A percentile compares a stretch with the other conserved stretches of the same genome.
phyloP scores from a whole-genome alignment of 2,329 filamentous ascomycete species.

The Penicillium capsulatum region DNA sequence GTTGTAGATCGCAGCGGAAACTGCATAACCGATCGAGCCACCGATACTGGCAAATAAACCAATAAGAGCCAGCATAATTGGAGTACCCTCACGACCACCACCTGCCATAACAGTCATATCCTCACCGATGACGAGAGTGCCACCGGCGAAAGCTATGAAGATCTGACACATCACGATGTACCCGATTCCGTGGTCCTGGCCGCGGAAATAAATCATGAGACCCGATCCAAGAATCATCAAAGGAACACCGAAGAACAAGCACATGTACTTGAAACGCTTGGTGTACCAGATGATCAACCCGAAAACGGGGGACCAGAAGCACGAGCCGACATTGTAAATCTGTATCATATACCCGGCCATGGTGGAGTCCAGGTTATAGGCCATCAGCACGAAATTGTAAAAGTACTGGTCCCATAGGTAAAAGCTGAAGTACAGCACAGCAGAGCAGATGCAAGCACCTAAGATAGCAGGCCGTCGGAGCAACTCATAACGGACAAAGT shows the following conservation, averaged over 20 bases:
- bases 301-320: conserved; percentile 18
- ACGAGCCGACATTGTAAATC: conserved; percentile 22
- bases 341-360: conserved; percentile 23
- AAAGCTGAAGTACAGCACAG: conserved; percentile 20
- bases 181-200: conserved; percentile 13
- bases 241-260: conserved; percentile 17
- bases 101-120: conserved; percentile 22
- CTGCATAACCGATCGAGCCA: conserved; percentile 19
- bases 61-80: conserved; percentile 21
- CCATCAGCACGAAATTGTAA: conserved; percentile 22
- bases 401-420: conserved; percentile 25
- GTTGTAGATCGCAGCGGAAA: conserved; percentile 24
- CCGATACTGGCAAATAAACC: conserved; percentile 23
- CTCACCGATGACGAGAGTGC: conserved; percentile 20
- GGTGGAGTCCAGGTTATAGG: conserved; percentile 17
- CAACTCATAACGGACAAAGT: conserved; percentile 22
- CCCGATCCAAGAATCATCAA: conserved; percentile 20
- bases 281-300: conserved; percentile 19
- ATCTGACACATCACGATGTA: conserved; percentile 21
- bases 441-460: conserved; percentile 21
- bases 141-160: conserved; percentile 20
- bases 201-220: conserved; percentile 25
- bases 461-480: conserved; percentile 22
- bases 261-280: conserved; percentile 20
- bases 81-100: conserved; percentile 21